Evolutionary conservation across 2,329 filamentous ascomycete species (phyloP), one percentile per base, ranked within the genome.

Genomic region (Fusarium stilboides): DNA sequence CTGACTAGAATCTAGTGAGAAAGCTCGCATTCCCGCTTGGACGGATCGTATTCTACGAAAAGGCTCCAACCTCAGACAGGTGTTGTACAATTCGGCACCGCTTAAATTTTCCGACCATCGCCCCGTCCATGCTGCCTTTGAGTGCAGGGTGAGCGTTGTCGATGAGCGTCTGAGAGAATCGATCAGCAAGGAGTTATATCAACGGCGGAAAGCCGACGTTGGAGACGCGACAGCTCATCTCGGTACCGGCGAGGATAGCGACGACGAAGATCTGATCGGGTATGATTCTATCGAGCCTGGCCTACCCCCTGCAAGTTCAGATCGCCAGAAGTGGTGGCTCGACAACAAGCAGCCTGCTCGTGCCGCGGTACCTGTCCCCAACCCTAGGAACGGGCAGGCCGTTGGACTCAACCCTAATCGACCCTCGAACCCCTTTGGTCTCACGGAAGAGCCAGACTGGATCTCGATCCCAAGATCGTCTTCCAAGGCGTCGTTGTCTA

Each of bases 21-120:
- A 99, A 79, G 90, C 91, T 56, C 91, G 96, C 17, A 98, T 98
- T 66, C 96, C 96, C 4, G 96, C 96, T 1, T 99, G 96, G 96
- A 98, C 94, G 64, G 96, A 99, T 79, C 92, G 96, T 37, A 92
- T 99, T 45, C 82, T 99, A 10, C 91, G 93, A 62, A 97, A 94
- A 81, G 96, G 96, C 9, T 83, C 88, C 62, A 94, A 94, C 71
- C 86, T 99, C 36, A 89, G 90, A 42, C 96, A 98, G 77, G 84
- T 92, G 13, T 87, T 92, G 33, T 99, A 99, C 79, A 88, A 93
- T 74, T 91, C 88, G 54, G 94, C 94, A 5, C 90, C 93, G 31
- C 84, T 99, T 36, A 88, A 87, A 14, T 97, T 98, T 77, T 99
- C 96, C 0, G 96, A 99, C 76, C 96, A 99, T 79, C 88, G 94